Evolutionary conservation across 495 filamentous ascomycete species (phyloP), one percentile per base, ranked within the genome.

Genomic region (Halenospora varia): DNA sequence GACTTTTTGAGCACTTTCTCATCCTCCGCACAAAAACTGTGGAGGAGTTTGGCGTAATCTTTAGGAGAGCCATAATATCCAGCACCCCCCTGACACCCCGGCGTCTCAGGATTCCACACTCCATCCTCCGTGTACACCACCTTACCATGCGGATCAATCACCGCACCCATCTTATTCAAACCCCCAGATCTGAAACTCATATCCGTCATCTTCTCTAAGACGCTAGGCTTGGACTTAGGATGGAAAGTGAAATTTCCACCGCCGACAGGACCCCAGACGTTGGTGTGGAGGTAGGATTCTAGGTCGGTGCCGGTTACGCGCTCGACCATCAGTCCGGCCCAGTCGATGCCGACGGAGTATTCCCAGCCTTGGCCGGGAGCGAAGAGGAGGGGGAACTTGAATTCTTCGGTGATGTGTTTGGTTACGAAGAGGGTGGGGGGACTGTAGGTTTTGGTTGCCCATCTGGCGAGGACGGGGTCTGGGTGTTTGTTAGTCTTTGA

Each of bases 231-330:
- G 0, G 41, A 47, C 0, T 66, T 57, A 1, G 80, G 82, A 22
- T 81, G 71, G 70, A 87, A 80, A 39, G 74, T 76, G 23, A 82
- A 77, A 54, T 77, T 65, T 8, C 71, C 65, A 40, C 86, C 62
- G 4, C 73, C 77, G 0, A 86, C 71, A 0, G 84, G 82, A 46
- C 70, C 57, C 61, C 82, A 84, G 55, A 87, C 79, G 62, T 82
- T 62, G 55, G 72, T 66, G 42, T 83, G 69, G 45, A 86, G 71
- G 64, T 84, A 87, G 10, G 75, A 75, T 46, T 82, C 76, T 17
- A 87, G 74, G 9, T 71, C 66, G 29, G 73, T 56, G 1, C 75
- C 70, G 2, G 75, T 76, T 18, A 75, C 72, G 13, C 81, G 77
- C 63, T 84, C 76, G 51, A 85, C 77, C 56, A 71, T 59, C 75